A percentile compares a stretch with the other conserved stretches of the same genome.
These are phyloP conservation scores for Penicillium verhagenii DNA, from an alignment of 495 filamentous ascomycete genomes.

Conservation along the genomic window DNA sequence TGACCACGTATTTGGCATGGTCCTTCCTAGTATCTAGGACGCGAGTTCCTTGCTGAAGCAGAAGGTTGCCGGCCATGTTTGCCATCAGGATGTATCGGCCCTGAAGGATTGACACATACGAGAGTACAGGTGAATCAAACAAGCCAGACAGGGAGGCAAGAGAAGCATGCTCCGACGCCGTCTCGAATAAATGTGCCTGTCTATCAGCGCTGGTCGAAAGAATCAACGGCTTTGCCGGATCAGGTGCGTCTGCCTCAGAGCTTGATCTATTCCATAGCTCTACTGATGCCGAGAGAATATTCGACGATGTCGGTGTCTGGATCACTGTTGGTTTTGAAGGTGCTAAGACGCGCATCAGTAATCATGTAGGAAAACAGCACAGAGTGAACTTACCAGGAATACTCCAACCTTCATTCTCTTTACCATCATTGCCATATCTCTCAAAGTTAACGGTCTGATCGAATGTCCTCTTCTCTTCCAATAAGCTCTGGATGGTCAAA, in stretches of 20 bases:
- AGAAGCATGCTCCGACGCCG: slow-evolving; percentile 20
- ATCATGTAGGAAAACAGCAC: not conserved
- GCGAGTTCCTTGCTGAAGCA: slow-evolving; percentile 39
- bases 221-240: slow-evolving; percentile 26
- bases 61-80: slow-evolving; percentile 64
- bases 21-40: slow-evolving; percentile 51
- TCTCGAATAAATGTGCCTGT: slow-evolving; percentile 47
- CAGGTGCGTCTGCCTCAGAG: slow-evolving; percentile 11
- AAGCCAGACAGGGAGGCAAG: slow-evolving; percentile 36
- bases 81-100: slow-evolving; percentile 45
- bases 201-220: slow-evolving; percentile 54
- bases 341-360: slow-evolving; percentile 35
- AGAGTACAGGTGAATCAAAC: slow-evolving; percentile 62
- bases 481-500: slow-evolving; percentile 61
- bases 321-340: slow-evolving; percentile 46
- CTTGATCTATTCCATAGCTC: slow-evolving; percentile 32
- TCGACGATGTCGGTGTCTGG: slow-evolving; percentile 46
- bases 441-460: slow-evolving; percentile 59
- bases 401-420: slow-evolving; percentile 45
- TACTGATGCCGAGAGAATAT: slow-evolving; percentile 54
- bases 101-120: slow-evolving; percentile 34
- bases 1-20: slow-evolving; percentile 64
- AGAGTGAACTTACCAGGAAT: slow-evolving; percentile 43
- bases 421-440: slow-evolving; percentile 40
- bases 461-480: slow-evolving; percentile 64